These are phyloP conservation scores for Nakaseomyces delphensis DNA, from an alignment of 1,139 yeast genomes.

Conservation along the genomic window DNA sequence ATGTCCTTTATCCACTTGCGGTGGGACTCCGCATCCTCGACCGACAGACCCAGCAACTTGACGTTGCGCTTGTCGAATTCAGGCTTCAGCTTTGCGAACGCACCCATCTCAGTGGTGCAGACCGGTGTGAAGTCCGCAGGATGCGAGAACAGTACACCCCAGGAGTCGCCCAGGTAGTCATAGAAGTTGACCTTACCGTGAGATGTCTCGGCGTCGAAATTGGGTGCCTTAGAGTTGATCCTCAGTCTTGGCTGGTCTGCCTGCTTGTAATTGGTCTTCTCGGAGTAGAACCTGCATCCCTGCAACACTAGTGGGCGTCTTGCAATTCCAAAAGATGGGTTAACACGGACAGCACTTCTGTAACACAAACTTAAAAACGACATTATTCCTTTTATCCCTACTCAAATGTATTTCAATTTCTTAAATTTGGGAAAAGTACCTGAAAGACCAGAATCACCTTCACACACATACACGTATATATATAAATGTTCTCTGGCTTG, in stretches of 20 bases:
- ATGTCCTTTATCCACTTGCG: constrained; percentile 79
- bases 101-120: constrained; percentile 91
- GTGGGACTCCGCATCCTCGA: constrained; percentile 71
- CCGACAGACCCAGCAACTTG: constrained; percentile 78
- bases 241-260: constrained; percentile 64
- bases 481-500: too few species aligned
- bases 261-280: constrained; percentile 31
- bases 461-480: too few species aligned
- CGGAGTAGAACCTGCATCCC: neutral
- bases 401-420: neutral
- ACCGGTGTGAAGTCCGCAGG: constrained; percentile 95
- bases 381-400: neutral
- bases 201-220: constrained; percentile 72
- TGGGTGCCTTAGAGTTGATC: constrained; percentile 65
- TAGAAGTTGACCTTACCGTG: constrained; percentile 74
- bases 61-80: constrained; percentile 74
- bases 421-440: too few species aligned
- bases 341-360: neutral
- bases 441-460: too few species aligned
- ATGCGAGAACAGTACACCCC: constrained; percentile 83
- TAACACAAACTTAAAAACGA: neutral
- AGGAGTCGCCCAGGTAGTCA: constrained; percentile 67
- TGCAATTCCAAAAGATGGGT: neutral
- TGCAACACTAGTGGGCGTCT: neutral
- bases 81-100: constrained; percentile 75